Evolutionary conservation across 345 rosid species (phyloP).

Genomic region (Rhizophora mangle): DNA sequence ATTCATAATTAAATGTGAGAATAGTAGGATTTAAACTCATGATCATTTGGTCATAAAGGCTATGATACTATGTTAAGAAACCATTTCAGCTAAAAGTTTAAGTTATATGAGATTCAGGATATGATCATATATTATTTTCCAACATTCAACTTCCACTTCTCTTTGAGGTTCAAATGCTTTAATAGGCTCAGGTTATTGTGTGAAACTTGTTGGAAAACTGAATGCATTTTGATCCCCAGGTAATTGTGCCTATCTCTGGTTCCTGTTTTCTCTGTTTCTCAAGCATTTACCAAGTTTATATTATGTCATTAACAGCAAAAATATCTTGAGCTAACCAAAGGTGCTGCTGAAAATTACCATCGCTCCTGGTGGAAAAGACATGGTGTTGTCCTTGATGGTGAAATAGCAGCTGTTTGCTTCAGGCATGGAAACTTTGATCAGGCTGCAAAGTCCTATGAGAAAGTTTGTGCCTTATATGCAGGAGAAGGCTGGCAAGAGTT

Average conservation of each 20-base stretch:
- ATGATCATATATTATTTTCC: too few species aligned
- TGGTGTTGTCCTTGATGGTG: constrained; percentile 97
- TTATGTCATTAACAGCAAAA: constrained; percentile 59
- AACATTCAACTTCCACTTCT: too few species aligned
- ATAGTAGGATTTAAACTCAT: too few species aligned
- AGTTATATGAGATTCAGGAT: too few species aligned
- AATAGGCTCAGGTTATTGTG: neutral
- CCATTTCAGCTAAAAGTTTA: too few species aligned
- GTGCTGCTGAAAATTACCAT: constrained; percentile 95
- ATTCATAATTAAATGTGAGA: too few species aligned
- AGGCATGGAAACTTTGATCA: constrained; percentile 80
- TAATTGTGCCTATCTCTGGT: constrained; percentile 5
- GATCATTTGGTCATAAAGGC: too few species aligned
- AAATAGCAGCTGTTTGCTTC: constrained; percentile 93
- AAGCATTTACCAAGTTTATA: neutral
- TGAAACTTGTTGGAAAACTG: neutral
- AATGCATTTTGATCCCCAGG: constrained; percentile 1
- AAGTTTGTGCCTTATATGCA: constrained; percentile 90
- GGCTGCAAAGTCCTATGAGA: constrained; percentile 97
- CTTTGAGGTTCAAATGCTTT: too few species aligned
- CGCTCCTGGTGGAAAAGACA: constrained; percentile 99
- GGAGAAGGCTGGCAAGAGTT: constrained; percentile 99
- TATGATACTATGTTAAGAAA: too few species aligned
- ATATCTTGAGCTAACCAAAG: constrained; percentile 84
- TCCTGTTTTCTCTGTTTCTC: neutral